Percentiles rank a stretch among this genome's conserved stretches.
Conservation (phyloP, 73 alveolate species). For the Paramecium tetraurelia region DNA sequence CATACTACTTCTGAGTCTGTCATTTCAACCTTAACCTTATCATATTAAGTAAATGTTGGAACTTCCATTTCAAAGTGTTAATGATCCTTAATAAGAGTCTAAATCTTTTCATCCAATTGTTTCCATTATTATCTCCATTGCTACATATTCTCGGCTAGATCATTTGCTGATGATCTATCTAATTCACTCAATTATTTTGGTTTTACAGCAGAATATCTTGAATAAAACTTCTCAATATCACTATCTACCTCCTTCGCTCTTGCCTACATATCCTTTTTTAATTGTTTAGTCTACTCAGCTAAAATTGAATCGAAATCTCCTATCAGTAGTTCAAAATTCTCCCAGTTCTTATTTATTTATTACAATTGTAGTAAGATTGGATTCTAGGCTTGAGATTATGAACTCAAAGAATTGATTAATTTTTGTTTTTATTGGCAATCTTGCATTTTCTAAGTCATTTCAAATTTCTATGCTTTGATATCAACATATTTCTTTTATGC, state of each 20-base stretch:
- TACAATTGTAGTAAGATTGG: background rate
- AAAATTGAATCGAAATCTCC: conserved; percentile 89
- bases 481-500: conserved; percentile 89
- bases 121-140: conserved; percentile 94
- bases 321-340: conserved; percentile 90
- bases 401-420: conserved; percentile 89
- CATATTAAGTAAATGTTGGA: conserved; percentile 80
- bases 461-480: conserved; percentile 83
- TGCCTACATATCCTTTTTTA: conserved; percentile 83
- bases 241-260: conserved; percentile 80
- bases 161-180: conserved; percentile 94
- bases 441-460: conserved; percentile 78
- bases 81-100: conserved; percentile 86
- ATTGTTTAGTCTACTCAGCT: conserved; percentile 90
- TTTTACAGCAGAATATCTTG: conserved; percentile 94
- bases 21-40: conserved; percentile 90
- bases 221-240: conserved; percentile 90
- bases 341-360: conserved; percentile 91
- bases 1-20: conserved; percentile 67
- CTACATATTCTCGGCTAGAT: conserved; percentile 86
- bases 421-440: conserved; percentile 88
- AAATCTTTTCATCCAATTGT: conserved; percentile 81
- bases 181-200: conserved; percentile 96
- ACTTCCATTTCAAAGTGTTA: conserved; percentile 89
- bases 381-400: conserved; percentile 61